phyloP scores from a whole-genome alignment of 2,329 filamentous ascomycete species.

The Lecanicillium sp. region DNA sequence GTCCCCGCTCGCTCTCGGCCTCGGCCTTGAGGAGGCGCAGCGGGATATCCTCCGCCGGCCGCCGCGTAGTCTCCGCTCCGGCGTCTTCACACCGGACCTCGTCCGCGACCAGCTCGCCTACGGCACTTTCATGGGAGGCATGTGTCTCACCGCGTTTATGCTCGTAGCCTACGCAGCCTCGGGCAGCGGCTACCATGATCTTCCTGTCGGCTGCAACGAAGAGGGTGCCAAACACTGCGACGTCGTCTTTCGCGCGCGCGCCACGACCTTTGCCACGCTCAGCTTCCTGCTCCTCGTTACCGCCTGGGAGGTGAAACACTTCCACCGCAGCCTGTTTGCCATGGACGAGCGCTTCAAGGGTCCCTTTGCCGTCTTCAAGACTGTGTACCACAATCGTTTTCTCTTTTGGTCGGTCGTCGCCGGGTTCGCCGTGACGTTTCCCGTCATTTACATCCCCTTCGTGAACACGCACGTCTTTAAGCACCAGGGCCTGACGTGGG shows the following conservation, averaged over 20 bases:
- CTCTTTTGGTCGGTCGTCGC: slow-evolving; percentile 57
- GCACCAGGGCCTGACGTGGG: slow-evolving; percentile 62
- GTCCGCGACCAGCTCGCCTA: slow-evolving; percentile 63
- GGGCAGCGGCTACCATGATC: slow-evolving; percentile 39
- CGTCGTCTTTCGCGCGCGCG: slow-evolving; percentile 58
- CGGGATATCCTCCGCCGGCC: slow-evolving; percentile 62
- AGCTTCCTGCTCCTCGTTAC: slow-evolving; percentile 63
- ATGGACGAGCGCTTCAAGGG: slow-evolving; percentile 52
- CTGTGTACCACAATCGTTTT: slow-evolving; percentile 65
- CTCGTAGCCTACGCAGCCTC: slow-evolving; percentile 48
- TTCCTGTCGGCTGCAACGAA: slow-evolving; percentile 55
- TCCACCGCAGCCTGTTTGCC: slow-evolving; percentile 61
- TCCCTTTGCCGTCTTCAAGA: slow-evolving; percentile 46
- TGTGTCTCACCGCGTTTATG: slow-evolving; percentile 57
- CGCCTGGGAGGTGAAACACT: slow-evolving; percentile 69
- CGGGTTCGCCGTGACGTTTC: slow-evolving; percentile 55
- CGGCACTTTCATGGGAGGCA: slow-evolving; percentile 55
- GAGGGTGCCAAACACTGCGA: slow-evolving; percentile 43
- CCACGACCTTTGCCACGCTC: slow-evolving; percentile 62
- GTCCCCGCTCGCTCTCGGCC: slow-evolving; percentile 63
- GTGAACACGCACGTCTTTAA: slow-evolving; percentile 64
- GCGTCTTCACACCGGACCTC: slow-evolving; percentile 59
- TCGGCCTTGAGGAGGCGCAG: slow-evolving; percentile 64
- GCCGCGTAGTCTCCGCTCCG: slow-evolving; percentile 53
- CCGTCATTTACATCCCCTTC: slow-evolving; percentile 61